Evolutionary conservation across 2,329 filamentous ascomycete species (phyloP), one percentile per base, ranked within the genome.

Genomic region (Sporothrix mexicana): DNA sequence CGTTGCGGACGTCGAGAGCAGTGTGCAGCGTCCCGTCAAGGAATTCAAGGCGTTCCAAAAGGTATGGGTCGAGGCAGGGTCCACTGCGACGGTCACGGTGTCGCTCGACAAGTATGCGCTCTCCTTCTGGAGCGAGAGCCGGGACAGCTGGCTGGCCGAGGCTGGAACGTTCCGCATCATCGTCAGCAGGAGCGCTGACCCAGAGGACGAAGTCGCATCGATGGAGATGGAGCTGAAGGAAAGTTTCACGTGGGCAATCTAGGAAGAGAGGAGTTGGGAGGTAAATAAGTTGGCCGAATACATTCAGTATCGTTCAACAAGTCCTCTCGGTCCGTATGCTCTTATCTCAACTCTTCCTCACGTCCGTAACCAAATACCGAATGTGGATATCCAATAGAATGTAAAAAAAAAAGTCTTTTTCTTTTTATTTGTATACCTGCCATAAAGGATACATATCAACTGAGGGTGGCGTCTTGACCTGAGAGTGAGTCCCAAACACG

Each of bases 1-100:
- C 20, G 17, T 55, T 8, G 23, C 51, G 8, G 51, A 55, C 17
- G 8, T 55, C n/a, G 20, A 55, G 51, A 55, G 51, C 51, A 23
- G 51, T 55, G 51, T 55, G 51, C 51, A 55, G 51, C 51, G 51
- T n/a, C 51, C 51, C 17, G 8, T 55, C 51, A 55, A 55, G n/a
- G 51, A 55, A 23, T 6, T 55, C 2, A 55, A 55, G 17, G n/a
- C n/a, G n/a, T 55, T 55, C 51, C 23, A 55, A 4, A 55, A 55
- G n/a, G 51, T 55, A n/a, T 23, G 51, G 51, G 9, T 55, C 17
- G 20, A 23, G 4, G 17, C 17, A n/a, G 51, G 51, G n/a, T 17
- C 51, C n/a, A n/a, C 17, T 55, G 51, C 23, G 8, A 55, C 51
- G 3, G n/a, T 55, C 51, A 23, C 17, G 20, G 51, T 55, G 51